phyloP scores from a whole-genome alignment of 305 asterid species.

The Plantago coronopus region DNA sequence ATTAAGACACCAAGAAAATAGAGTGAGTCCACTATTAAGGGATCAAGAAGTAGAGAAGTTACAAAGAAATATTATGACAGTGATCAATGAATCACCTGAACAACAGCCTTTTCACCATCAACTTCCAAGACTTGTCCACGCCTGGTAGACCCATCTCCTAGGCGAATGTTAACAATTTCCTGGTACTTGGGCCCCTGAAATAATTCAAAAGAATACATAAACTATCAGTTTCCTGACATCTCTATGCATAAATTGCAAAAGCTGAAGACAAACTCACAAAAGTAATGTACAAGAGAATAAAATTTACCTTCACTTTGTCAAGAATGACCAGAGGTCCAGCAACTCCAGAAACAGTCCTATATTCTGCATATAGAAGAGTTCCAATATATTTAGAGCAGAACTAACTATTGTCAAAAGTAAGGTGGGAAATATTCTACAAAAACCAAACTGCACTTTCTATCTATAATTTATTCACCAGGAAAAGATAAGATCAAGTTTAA shows the following conservation, averaged over 20 bases:
- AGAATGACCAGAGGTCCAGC: conserved; percentile 99
- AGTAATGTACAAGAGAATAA: conserved; percentile 12
- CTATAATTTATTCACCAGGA: neutral
- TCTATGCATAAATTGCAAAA: conserved; percentile 13
- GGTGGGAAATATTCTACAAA: neutral
- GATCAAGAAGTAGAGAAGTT: conserved; percentile 17
- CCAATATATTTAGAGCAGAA: neutral
- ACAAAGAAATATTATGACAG: neutral
- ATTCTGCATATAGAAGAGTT: conserved; percentile 49
- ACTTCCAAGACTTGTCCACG: conserved; percentile 99
- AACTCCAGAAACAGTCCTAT: conserved; percentile 96
- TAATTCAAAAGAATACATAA: conserved; percentile 24
- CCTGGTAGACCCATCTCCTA: conserved; percentile 91
- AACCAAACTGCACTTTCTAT: neutral
- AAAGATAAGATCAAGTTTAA: no score
- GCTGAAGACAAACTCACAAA: conserved; percentile 10
- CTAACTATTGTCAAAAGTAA: neutral
- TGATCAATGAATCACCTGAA: conserved; percentile 58
- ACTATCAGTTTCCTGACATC: conserved; percentile 18
- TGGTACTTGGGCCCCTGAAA: conserved; percentile 94
- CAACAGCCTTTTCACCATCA: conserved; percentile 98
- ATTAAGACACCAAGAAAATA: conserved; percentile 17
- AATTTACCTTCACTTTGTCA: conserved; percentile 87
- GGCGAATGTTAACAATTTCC: conserved; percentile 91
- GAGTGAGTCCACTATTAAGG: conserved; percentile 17